These are phyloP conservation scores for Termitomyces sp. DNA, from an alignment of 768 basidiomycete genomes.

Conservation along the genomic window DNA sequence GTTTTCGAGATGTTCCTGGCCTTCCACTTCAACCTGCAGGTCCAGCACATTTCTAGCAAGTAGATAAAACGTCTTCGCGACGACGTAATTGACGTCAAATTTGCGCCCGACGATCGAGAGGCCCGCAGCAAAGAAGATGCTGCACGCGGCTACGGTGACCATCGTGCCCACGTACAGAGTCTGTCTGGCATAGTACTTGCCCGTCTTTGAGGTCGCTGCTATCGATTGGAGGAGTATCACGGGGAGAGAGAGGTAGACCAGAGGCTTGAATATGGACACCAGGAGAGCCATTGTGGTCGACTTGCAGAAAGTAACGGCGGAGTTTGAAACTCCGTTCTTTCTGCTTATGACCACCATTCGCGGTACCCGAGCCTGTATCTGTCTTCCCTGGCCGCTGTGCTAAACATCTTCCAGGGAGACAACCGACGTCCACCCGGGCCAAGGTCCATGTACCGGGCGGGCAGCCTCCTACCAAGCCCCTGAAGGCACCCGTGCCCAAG, in stretches of 20 bases:
- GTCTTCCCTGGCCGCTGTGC: conserved; percentile 13
- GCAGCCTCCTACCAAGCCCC: background rate
- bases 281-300: conserved; percentile 55
- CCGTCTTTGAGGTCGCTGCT: conserved; percentile 49
- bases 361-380: conserved; percentile 18
- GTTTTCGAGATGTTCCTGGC: conserved; percentile 71
- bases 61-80: conserved; percentile 81
- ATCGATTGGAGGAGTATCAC: conserved; percentile 60
- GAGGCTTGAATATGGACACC: conserved; percentile 59
- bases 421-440: conserved; percentile 7
- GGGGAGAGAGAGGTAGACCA: conserved; percentile 78
- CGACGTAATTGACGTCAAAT: conserved; percentile 77
- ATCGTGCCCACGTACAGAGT: conserved; percentile 72
- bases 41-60: conserved; percentile 61
- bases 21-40: conserved; percentile 75
- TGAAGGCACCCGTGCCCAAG: background rate
- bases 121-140: conserved; percentile 61
- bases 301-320: conserved; percentile 9
- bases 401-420: conserved; percentile 25
- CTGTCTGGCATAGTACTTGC: conserved; percentile 70
- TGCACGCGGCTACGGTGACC: conserved; percentile 67
- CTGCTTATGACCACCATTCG: conserved; percentile 14
- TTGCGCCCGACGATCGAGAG: conserved; percentile 65
- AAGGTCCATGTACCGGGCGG: background rate
- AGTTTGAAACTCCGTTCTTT: conserved; percentile 14